Evolutionary conservation across 2,329 filamentous ascomycete species (phyloP).

Genomic region (Penicillium sp.): DNA sequence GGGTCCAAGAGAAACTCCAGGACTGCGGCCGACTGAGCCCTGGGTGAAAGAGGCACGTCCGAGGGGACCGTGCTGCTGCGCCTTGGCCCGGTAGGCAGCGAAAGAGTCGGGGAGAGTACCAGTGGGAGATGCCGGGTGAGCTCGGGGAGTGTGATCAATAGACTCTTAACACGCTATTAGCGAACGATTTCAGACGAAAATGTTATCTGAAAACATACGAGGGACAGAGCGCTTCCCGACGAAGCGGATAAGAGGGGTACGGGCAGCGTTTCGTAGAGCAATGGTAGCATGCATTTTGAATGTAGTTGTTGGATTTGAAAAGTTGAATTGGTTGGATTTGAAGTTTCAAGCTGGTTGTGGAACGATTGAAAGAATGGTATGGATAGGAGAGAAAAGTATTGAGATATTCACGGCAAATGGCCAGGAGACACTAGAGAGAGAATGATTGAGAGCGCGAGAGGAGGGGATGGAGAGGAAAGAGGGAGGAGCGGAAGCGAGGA

Average conservation of each 20-base stretch:
- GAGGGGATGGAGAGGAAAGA: constrained; percentile 21
- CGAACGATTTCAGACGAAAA: neutral
- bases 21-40: constrained; percentile 60
- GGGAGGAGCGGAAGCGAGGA: constrained; percentile 23
- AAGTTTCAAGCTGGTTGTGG: constrained; percentile 2
- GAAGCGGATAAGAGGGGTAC: constrained; percentile 56
- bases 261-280: constrained; percentile 47
- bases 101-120: constrained; percentile 64
- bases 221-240: constrained; percentile 53
- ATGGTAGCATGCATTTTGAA: constrained; percentile 49
- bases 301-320: constrained; percentile 13
- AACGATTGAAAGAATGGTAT: constrained; percentile 2
- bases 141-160: constrained; percentile 60
- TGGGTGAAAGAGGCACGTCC: constrained; percentile 42
- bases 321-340: constrained; percentile 1
- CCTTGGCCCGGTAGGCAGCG: constrained; percentile 65
- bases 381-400: constrained; percentile 2
- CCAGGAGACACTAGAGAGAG: constrained; percentile 9
- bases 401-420: constrained; percentile 12
- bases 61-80: constrained; percentile 69
- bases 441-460: constrained; percentile 20
- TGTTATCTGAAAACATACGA: constrained; percentile 37
- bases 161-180: constrained; percentile 40
- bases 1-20: constrained; percentile 74
- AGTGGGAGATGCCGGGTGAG: constrained; percentile 63